Conservation (phyloP, 2,329 filamentous ascomycete species). For the Nothophoma quercina region DNA sequence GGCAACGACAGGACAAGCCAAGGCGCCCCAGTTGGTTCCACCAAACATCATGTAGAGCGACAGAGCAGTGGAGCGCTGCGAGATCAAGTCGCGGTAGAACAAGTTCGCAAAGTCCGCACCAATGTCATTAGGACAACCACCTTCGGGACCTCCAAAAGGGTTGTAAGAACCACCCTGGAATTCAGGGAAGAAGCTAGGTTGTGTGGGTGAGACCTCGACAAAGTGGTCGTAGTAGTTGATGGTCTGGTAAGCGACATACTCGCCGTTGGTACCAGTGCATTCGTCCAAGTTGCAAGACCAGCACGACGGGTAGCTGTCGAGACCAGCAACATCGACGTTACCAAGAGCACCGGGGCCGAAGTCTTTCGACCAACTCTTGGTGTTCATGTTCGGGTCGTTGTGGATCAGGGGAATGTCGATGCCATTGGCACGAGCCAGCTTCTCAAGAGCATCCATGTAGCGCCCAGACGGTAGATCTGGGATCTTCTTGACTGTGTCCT, state of each 20-base stretch:
- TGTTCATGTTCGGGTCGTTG: constrained; percentile 68
- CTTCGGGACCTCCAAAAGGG: constrained; percentile 67
- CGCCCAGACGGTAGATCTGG: constrained; percentile 59
- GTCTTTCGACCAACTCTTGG: constrained; percentile 67
- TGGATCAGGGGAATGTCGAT: constrained; percentile 65
- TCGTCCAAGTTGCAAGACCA: constrained; percentile 70
- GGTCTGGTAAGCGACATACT: constrained; percentile 61
- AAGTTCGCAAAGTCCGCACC: constrained; percentile 68
- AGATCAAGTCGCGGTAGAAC: constrained; percentile 69
- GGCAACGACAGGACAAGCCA: constrained; percentile 65
- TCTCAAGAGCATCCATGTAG: constrained; percentile 67
- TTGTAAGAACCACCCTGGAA: constrained; percentile 69
- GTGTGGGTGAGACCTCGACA: constrained; percentile 51
- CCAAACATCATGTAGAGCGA: constrained; percentile 72
- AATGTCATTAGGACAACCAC: constrained; percentile 62
- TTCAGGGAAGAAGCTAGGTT: constrained; percentile 65
- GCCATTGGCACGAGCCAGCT: constrained; percentile 62
- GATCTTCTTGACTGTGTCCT: constrained; percentile 47
- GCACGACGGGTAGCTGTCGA: constrained; percentile 64
- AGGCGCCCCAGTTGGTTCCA: constrained; percentile 69
- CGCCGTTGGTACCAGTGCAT: constrained; percentile 66
- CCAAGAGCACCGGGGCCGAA: constrained; percentile 61
- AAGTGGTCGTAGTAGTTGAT: constrained; percentile 59
- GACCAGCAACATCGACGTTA: constrained; percentile 62
- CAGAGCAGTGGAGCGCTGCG: constrained; percentile 65